These are phyloP conservation scores for Lentinus brumalis DNA, from an alignment of 768 basidiomycete genomes.

Conservation along the genomic window DNA sequence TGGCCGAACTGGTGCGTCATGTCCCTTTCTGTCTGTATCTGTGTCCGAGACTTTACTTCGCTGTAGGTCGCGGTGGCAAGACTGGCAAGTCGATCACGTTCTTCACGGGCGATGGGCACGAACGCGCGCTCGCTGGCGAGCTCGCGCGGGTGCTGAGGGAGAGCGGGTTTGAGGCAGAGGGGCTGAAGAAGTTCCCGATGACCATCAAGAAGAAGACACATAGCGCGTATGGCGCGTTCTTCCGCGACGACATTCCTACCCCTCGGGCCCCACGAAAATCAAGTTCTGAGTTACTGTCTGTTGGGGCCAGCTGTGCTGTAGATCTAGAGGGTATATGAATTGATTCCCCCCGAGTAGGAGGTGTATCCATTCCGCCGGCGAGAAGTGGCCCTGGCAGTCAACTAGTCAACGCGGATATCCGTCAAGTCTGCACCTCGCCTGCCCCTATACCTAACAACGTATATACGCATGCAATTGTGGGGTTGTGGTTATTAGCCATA, in stretches of 20 bases:
- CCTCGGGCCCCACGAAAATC: constrained; percentile 73
- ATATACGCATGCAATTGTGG: too few relatives aligned
- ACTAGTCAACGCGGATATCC: too few relatives aligned
- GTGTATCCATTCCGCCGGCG: too few relatives aligned
- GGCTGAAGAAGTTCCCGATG: constrained; percentile 86
- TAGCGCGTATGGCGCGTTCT: constrained; percentile 87
- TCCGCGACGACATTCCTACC: constrained; percentile 63
- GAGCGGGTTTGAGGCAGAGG: constrained; percentile 78
- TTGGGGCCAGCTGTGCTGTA: not conserved
- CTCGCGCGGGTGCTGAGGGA: constrained; percentile 89
- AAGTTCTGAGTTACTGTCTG: constrained; percentile 45
- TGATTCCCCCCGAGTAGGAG: too few relatives aligned
- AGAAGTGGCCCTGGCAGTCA: too few relatives aligned
- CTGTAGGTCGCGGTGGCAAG: constrained; percentile 82
- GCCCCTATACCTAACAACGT: too few relatives aligned
- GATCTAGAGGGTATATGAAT: not conserved
- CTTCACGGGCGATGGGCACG: constrained; percentile 92
- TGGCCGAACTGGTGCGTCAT: constrained; percentile 72
- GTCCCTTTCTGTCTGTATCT: not conserved
- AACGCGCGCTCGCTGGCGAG: constrained; percentile 87
- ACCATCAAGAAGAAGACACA: constrained; percentile 97
- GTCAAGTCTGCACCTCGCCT: too few relatives aligned
- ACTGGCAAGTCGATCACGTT: constrained; percentile 93
- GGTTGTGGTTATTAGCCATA: too few relatives aligned
- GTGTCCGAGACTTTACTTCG: not conserved